Conservation (phyloP, 352 stramenopile species). For the Nothophytophthora sp. region DNA sequence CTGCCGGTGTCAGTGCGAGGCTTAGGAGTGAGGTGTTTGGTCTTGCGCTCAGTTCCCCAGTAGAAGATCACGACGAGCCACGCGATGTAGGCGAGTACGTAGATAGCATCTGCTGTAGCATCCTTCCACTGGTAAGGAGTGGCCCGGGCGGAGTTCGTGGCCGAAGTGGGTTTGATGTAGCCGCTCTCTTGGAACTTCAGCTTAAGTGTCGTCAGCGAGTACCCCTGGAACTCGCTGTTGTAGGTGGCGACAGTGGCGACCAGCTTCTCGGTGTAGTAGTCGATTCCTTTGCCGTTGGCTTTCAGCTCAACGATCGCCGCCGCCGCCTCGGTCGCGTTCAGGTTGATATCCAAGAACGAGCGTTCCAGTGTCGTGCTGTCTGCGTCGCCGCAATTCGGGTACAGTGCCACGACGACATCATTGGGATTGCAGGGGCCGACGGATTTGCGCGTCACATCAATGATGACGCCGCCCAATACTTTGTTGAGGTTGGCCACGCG, state of each 20-base stretch:
- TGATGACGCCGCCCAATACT: constrained; percentile 35
- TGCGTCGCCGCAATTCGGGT: constrained; percentile 31
- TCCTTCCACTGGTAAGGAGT: constrained; percentile 17
- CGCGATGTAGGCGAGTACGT: too few relatives aligned
- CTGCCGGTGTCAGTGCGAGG: too few relatives aligned
- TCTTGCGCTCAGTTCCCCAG: too few relatives aligned
- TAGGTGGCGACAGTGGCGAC: constrained; percentile 32
- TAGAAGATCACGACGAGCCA: too few relatives aligned
- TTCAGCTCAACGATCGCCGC: constrained; percentile 18
- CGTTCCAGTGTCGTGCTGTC: constrained; percentile 4
- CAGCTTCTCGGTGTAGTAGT: constrained; percentile 24
- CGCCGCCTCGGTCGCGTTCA: constrained; percentile 13
- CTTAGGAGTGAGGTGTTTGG: too few relatives aligned
- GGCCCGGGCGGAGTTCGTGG: constrained; percentile 31
- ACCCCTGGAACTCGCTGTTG: constrained; percentile 35
- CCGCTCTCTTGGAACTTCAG: constrained; percentile 30
- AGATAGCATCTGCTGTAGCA: constrained; percentile 31
- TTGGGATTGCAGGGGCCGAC: constrained; percentile 7
- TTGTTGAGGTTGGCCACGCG: constrained; percentile 35
- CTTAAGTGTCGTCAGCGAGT: constrained; percentile 23
- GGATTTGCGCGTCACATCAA: constrained; percentile 17
- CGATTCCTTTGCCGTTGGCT: constrained; percentile 21
- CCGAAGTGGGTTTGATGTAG: constrained; percentile 20
- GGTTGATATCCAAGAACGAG: constrained; percentile 21
- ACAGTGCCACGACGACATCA: constrained; percentile 24